Conservation (phyloP, 1,284 basidiomycete species). For the Ustilago curta region DNA sequence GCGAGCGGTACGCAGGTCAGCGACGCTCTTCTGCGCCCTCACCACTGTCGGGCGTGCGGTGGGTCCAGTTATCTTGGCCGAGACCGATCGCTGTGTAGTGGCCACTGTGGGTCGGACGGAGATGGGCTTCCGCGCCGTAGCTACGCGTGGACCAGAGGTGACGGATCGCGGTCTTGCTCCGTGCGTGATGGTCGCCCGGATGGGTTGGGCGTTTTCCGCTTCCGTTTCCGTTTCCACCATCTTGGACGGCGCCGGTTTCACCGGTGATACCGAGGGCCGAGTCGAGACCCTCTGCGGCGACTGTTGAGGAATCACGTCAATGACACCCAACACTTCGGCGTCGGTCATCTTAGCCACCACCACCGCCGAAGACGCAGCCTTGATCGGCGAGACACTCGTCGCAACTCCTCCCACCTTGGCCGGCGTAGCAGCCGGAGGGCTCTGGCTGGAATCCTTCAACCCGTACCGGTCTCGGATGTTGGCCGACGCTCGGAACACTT, state of each 20-base stretch:
- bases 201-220: slow-evolving; percentile 9
- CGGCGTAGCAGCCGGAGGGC: slow-evolving; percentile 10
- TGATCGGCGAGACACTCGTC: slow-evolving; percentile 13
- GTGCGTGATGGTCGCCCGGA: slow-evolving; percentile 8
- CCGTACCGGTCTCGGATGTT: slow-evolving; percentile 28
- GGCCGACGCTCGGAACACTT: slow-evolving; percentile 36
- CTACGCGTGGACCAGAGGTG: slow-evolving; percentile 3
- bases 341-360: slow-evolving; percentile 7
- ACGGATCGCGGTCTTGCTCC: no score
- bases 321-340: slow-evolving; percentile 41
- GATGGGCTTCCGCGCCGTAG: slow-evolving; percentile 8
- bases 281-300: neutral
- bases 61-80: slow-evolving; percentile 5
- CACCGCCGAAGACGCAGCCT: neutral
- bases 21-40: slow-evolving; percentile 30
- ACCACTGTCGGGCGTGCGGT: neutral
- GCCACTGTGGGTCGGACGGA: neutral
- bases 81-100: slow-evolving; percentile 11
- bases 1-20: slow-evolving; percentile 9
- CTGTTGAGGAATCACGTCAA: slow-evolving; percentile 33
- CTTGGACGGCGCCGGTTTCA: neutral
- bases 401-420: neutral
- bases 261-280: neutral
- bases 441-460: slow-evolving; percentile 26
- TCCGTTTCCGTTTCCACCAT: neutral